Percentiles rank a stretch among this genome's conserved stretches.
Conservation (phyloP, 139 green algal species). For the Medakamo hakoo region DNA sequence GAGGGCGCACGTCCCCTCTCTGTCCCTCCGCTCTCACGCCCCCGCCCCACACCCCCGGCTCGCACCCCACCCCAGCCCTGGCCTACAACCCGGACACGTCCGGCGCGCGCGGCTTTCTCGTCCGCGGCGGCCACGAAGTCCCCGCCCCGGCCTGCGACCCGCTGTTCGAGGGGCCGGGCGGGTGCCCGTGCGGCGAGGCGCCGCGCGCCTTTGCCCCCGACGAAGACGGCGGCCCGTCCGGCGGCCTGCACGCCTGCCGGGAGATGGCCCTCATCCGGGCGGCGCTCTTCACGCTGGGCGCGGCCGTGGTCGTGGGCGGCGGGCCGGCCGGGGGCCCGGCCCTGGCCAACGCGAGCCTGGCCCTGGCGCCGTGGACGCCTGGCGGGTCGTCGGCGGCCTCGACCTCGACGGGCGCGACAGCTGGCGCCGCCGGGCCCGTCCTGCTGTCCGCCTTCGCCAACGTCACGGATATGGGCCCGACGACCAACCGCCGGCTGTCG, state of each 20-base stretch:
- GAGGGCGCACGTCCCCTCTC: too few species aligned
- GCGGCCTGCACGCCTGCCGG: not conserved
- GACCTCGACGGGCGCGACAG: not conserved
- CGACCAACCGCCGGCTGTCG: too few species aligned
- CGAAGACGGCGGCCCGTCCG: too few species aligned
- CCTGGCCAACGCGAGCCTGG: too few species aligned
- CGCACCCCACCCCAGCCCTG: not conserved
- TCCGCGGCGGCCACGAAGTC: not conserved
- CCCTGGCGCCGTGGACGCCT: not conserved
- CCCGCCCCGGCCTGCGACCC: not conserved
- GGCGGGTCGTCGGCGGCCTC: not conserved
- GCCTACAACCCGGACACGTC: not conserved
- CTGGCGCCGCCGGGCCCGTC: too few species aligned
- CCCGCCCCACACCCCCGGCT: not conserved
- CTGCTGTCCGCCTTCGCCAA: not conserved
- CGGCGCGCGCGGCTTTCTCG: not conserved
- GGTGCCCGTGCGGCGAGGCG: not conserved
- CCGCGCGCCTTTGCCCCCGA: not conserved
- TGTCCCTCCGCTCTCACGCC: too few species aligned
- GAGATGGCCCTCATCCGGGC: not conserved
- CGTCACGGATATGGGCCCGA: too few species aligned
- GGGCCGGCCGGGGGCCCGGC: too few species aligned
- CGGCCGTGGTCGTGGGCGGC: not conserved
- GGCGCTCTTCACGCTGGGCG: not conserved
- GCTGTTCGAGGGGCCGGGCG: not conserved